Percentiles rank a stretch among this genome's conserved stretches.
phyloP scores from a whole-genome alignment of 1,139 yeast genomes.

The Barnettozyma hawaiiensis region DNA sequence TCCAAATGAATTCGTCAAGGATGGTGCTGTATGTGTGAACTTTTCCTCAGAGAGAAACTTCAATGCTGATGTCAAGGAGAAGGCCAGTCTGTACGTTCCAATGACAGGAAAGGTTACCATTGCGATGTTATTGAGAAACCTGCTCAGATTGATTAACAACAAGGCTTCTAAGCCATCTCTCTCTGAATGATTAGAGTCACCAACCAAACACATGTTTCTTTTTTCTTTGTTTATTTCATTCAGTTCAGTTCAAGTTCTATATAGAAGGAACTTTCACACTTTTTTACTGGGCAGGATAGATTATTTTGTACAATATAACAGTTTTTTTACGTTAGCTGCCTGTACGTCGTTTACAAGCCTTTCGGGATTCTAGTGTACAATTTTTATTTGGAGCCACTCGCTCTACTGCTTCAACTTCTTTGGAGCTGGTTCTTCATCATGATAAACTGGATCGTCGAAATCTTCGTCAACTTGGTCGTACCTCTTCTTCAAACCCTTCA shows the following conservation, averaged over 20 bases:
- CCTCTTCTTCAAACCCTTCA: constrained; percentile 92
- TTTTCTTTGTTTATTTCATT: background rate
- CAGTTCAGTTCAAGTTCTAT: constrained; percentile 6
- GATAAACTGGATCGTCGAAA: constrained; percentile 42
- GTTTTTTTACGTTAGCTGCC: background rate
- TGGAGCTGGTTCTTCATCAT: constrained; percentile 35
- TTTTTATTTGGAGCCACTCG: constrained; percentile 8
- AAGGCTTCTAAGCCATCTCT: constrained; percentile 26
- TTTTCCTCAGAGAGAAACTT: constrained; percentile 89
- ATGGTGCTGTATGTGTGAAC: constrained; percentile 88
- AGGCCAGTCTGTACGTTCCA: constrained; percentile 90
- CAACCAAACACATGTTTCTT: background rate
- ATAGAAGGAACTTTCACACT: background rate
- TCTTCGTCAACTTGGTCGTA: constrained; percentile 71
- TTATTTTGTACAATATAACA: background rate
- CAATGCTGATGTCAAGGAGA: constrained; percentile 67
- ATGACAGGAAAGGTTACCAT: constrained; percentile 95
- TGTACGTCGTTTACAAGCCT: background rate
- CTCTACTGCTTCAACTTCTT: constrained; percentile 35
- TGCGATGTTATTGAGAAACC: constrained; percentile 84
- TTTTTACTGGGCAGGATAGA: background rate
- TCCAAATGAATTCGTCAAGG: constrained; percentile 70
- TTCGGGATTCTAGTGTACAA: constrained; percentile 1
- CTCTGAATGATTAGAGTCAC: background rate
- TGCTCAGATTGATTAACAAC: constrained; percentile 74